Conservation (phyloP, 1,284 basidiomycete species). For the Sporisorium reilianum region DNA sequence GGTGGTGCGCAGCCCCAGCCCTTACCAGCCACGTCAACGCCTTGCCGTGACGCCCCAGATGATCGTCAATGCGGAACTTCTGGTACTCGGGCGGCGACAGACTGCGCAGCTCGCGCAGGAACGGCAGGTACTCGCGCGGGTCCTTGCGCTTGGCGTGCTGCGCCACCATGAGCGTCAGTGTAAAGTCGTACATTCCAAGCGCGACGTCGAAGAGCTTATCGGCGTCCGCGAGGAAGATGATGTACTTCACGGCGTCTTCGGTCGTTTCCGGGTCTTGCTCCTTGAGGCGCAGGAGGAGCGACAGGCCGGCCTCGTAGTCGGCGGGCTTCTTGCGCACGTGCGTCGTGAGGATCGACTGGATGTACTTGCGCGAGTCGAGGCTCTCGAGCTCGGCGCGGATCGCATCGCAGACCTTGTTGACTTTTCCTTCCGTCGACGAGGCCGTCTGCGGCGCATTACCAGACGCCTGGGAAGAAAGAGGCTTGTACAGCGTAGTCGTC, state of each 20-base stretch:
- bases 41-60: constrained; percentile 81
- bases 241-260: constrained; percentile 96
- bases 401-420: constrained; percentile 82
- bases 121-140: constrained; percentile 96
- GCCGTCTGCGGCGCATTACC: background rate
- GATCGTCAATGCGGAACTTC: constrained; percentile 90
- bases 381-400: constrained; percentile 81
- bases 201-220: constrained; percentile 92
- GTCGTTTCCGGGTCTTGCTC: constrained; percentile 80
- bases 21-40: constrained; percentile 82
- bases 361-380: constrained; percentile 79
- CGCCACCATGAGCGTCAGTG: constrained; percentile 92
- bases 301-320: constrained; percentile 87
- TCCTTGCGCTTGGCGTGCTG: constrained; percentile 98
- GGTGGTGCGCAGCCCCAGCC: constrained; percentile 81
- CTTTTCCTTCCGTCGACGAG: constrained; percentile 72
- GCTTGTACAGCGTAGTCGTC: constrained; percentile 68
- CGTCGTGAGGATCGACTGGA: constrained; percentile 91
- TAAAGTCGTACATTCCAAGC: constrained; percentile 98
- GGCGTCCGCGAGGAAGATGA: constrained; percentile 96
- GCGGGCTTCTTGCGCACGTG: constrained; percentile 91
- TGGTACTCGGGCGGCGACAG: constrained; percentile 83
- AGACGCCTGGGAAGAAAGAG: constrained; percentile 33
- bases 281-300: constrained; percentile 81
- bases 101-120: constrained; percentile 87